These are phyloP conservation scores for Pichia sorboxylosa DNA, from an alignment of 1,139 yeast genomes.

Conservation along the genomic window DNA sequence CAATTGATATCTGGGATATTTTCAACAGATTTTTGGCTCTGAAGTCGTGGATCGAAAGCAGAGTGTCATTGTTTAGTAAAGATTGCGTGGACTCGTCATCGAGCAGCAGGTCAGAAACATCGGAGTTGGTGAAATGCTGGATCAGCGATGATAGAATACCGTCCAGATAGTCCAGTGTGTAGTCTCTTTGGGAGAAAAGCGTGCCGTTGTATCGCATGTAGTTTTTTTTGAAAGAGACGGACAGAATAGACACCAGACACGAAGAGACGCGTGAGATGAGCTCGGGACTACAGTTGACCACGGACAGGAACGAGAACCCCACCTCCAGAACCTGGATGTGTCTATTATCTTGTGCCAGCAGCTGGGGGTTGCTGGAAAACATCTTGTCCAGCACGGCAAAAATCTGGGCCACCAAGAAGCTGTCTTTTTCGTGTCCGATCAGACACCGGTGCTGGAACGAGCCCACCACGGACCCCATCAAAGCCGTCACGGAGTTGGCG, in stretches of 20 bases:
- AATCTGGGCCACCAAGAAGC: constrained; percentile 17
- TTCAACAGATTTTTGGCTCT: constrained; percentile 10
- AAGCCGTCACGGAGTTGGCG: too few relatives aligned
- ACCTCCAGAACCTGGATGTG: constrained; percentile 14
- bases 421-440: too few relatives aligned
- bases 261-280: constrained; percentile 7
- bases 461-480: too few relatives aligned
- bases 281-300: constrained; percentile 11
- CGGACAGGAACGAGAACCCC: constrained; percentile 18
- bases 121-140: constrained; percentile 11
- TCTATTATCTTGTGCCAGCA: constrained; percentile 17
- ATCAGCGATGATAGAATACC: constrained; percentile 8
- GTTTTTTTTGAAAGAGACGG: constrained; percentile 4
- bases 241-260: constrained; percentile 4
- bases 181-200: constrained; percentile 9
- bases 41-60: constrained; percentile 3
- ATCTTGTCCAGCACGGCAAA: constrained; percentile 18
- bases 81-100: neutral
- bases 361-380: constrained; percentile 16
- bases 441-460: too few relatives aligned
- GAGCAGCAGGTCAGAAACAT: neutral
- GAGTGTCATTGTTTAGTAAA: neutral
- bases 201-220: constrained; percentile 5
- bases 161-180: constrained; percentile 14
- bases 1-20: constrained; percentile 19